These are phyloP conservation scores for Dipodascopsis tothii DNA, from an alignment of 805 yeast species.

Conservation along the genomic window DNA sequence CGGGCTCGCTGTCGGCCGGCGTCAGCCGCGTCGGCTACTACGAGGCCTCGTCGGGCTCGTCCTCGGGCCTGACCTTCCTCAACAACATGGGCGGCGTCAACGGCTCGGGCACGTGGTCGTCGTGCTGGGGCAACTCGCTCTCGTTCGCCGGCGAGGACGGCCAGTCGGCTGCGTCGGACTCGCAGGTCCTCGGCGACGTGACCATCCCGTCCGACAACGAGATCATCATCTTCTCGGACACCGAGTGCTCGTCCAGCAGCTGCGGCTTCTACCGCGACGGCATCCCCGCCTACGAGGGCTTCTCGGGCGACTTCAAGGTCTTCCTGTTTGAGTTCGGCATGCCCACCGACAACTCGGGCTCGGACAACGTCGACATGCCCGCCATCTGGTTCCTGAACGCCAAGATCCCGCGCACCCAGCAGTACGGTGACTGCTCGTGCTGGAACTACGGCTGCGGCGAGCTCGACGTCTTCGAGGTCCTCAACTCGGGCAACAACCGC, in stretches of 20 bases:
- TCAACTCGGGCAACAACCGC: constrained; percentile 65
- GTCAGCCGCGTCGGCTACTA: constrained; percentile 77
- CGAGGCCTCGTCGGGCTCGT: constrained; percentile 53
- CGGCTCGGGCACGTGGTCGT: constrained; percentile 83
- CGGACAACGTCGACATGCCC: constrained; percentile 85
- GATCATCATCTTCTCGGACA: constrained; percentile 66
- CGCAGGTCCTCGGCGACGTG: constrained; percentile 63
- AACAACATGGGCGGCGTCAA: constrained; percentile 79
- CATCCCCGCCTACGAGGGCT: constrained; percentile 92
- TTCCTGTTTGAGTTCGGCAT: constrained; percentile 89
- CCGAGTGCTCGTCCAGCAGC: constrained; percentile 36
- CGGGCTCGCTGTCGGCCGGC: constrained; percentile 39
- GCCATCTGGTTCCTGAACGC: constrained; percentile 95
- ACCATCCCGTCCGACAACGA: constrained; percentile 68
- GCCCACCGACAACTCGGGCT: constrained; percentile 62
- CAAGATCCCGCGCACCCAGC: constrained; percentile 91
- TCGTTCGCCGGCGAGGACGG: constrained; percentile 79
- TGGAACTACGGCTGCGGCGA: constrained; percentile 98
- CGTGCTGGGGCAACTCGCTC: constrained; percentile 84
- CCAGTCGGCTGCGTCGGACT: constrained; percentile 57
- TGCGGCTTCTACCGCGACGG: constrained; percentile 85
- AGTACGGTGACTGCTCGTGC: constrained; percentile 94
- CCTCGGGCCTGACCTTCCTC: constrained; percentile 69
- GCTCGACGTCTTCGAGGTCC: constrained; percentile 86
- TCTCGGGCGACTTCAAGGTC: constrained; percentile 74